Percentiles rank a stretch among this genome's conserved stretches.
phyloP scores from a whole-genome alignment of 78 protist species.

The Chrysochromulina parva region DNA sequence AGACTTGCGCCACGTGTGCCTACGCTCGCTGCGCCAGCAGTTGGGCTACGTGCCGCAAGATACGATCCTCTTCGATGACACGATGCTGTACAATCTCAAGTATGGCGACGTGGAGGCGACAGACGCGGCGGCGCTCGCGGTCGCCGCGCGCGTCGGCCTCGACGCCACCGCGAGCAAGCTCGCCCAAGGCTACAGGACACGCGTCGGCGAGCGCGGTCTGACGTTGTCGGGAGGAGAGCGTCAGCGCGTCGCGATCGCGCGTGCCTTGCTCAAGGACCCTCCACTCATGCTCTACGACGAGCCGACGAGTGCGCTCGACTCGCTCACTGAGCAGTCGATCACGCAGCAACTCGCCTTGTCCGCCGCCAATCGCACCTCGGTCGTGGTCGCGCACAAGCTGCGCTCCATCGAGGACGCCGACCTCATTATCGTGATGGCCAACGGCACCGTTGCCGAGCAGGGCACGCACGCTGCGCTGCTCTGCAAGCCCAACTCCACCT shows the following conservation, averaged over 20 bases:
- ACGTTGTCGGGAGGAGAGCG: constrained; percentile 82
- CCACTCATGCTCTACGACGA: not conserved
- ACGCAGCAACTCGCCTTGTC: too few species aligned
- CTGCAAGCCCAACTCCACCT: not conserved
- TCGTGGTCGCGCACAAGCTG: constrained; percentile 87
- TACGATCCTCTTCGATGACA: not conserved
- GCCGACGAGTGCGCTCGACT: not conserved
- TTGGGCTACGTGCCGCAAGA: constrained; percentile 6
- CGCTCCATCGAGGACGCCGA: constrained; percentile 78
- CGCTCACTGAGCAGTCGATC: not conserved
- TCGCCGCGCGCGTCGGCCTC: not conserved
- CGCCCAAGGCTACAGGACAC: not conserved
- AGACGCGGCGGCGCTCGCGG: too few species aligned
- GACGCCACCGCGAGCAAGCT: not conserved
- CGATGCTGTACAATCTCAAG: not conserved
- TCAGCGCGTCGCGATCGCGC: constrained; percentile 90
- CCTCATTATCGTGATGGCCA: not conserved
- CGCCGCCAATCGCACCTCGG: constrained; percentile 51
- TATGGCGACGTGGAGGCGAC: not conserved
- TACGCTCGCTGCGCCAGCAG: too few species aligned
- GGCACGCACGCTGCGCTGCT: constrained; percentile 82
- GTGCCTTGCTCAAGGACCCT: constrained; percentile 61
- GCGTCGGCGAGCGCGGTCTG: constrained; percentile 18
- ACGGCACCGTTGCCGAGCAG: constrained; percentile 77
- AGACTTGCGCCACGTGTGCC: not conserved